Percentiles rank a stretch among this genome's conserved stretches.
Evolutionary conservation across 2,329 filamentous ascomycete species (phyloP).

Genomic region (Apiospora koreana): DNA sequence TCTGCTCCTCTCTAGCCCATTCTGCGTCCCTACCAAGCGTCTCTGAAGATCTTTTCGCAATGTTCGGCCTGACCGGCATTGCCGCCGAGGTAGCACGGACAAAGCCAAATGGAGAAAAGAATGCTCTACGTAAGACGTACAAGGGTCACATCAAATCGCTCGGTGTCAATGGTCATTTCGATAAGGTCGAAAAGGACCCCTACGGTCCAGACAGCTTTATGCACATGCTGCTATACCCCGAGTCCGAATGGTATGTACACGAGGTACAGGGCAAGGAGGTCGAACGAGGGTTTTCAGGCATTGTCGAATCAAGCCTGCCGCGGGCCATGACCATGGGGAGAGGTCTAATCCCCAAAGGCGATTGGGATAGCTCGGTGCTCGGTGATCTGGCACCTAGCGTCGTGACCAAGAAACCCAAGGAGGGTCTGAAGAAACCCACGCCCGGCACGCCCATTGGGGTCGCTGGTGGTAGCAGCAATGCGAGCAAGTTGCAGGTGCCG

Average conservation of each 20-base stretch:
- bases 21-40: conserved; percentile 47
- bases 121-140: conserved; percentile 67
- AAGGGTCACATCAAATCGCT: conserved; percentile 68
- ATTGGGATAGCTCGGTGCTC: conserved; percentile 60
- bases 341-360: conserved; percentile 53
- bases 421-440: conserved; percentile 36
- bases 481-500: conserved; percentile 37
- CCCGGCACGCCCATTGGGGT: conserved; percentile 52
- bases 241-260: conserved; percentile 59
- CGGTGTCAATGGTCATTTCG: conserved; percentile 62
- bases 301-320: conserved; percentile 44
- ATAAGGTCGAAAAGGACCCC: conserved; percentile 57
- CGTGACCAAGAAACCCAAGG: conserved; percentile 39
- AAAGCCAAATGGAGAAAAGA: conserved; percentile 67
- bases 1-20: conserved; percentile 47
- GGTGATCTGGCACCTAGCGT: conserved; percentile 53
- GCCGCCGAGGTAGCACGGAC: conserved; percentile 64
- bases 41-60: conserved; percentile 59
- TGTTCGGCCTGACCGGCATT: conserved; percentile 57
- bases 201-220: conserved; percentile 54
- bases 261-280: conserved; percentile 57
- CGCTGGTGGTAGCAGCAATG: conserved; percentile 30
- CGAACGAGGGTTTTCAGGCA: conserved; percentile 50
- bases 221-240: conserved; percentile 50
- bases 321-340: conserved; percentile 59